Evolutionary conservation across 1,284 basidiomycete genomes (phyloP), one percentile per base, ranked within the genome.

Genomic region (Malassezia pachydermatis): DNA sequence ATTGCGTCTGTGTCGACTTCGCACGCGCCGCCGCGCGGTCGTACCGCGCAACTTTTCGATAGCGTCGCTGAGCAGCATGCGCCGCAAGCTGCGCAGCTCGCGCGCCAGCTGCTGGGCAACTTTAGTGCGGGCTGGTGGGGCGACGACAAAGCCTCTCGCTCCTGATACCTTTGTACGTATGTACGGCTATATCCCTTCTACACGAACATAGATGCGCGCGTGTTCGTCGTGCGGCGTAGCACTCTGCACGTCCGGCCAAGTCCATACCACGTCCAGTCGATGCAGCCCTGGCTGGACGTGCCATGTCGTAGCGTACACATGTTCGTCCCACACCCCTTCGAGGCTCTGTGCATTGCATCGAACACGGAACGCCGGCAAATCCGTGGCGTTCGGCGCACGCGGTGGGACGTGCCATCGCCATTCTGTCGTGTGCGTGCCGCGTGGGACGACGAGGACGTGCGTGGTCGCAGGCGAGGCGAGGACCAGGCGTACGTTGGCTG

Each of bases 21-120:
- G 5, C 14, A 4, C 17, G 22, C 36, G 3, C 3, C 22, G 22
- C 36, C 36, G 10, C 20, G 22, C 22, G 22, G 25, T n/a, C 36
- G 36, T 24, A 34, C 41, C 11, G 41, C 41, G 14, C 41, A 43
- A 30, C 41, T 43, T 13, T 28, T 43, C 16, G 41, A 43, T n/a
- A 29, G 24, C 11, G 41, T 43, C 28, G 32, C 41, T 3, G 20
- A 29, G 17, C 41, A 43, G 22, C 41, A 40, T 24, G 45, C 45
- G 20, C 28, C 36, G n/a, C 24, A 39, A 6, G 38, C 37, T n/a
- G 45, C 45, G 17, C 29, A 32, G 5, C 8, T 30, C 16, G 35
- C 48, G 9, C 48, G 48, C 30, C 24, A 35, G 25, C 28, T 51
- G 10, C 23, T 50, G 13, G 41, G 37, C 33, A 16, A 20, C 9